Evolutionary conservation across 2,329 filamentous ascomycete genomes (phyloP), one percentile per base, ranked within the genome.

Genomic region (Paecilomyces formosus): DNA sequence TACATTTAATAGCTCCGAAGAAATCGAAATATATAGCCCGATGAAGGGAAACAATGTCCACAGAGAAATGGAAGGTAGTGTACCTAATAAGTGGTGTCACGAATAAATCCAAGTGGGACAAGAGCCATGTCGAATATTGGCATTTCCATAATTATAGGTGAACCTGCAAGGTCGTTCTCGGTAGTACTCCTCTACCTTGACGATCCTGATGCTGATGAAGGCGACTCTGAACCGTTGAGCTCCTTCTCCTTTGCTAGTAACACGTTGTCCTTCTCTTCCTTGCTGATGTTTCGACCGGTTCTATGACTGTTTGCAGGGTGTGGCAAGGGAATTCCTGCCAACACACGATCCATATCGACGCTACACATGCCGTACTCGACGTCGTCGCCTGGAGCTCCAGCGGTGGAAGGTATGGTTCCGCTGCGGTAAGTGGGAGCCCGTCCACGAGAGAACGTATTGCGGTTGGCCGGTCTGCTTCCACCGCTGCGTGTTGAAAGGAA

Each of bases 351-450:
- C 50, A 28, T 52, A 28, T 70, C 67, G 0, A 63, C 61, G 24
- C 69, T 64, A 9, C 63, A 62, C 3, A 63, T 55, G 1, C 66
- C 68, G 53, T 65, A 67, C 55, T 71, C 70, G 6, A 65, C 57
- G 51, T 72, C 66, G 39, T 72, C 69, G 24, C 63, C 60, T 0
- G 66, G 68, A 1, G 66, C 63, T 11, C 68, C 68, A 22, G 68
- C 63, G 1, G 67, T 71, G 21, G 67, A 67, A 15, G 63, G 57
- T 3, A 60, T 64, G 12, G 58, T 68, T 66, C 70, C 70, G 70
- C 54, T 64, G 66, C 1, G 64, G 22, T 28, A 52, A 3, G 50
- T 63, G 13, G 64, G 66, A 7, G 60, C 28, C 12, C 62, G 67
- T 4, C 39, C 61, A 2, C 62, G 63, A 7, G 64, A 64, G 1